Evolutionary conservation across 106 monocot species (phyloP).

Genomic region (Phalaenopsis aphrodite): DNA sequence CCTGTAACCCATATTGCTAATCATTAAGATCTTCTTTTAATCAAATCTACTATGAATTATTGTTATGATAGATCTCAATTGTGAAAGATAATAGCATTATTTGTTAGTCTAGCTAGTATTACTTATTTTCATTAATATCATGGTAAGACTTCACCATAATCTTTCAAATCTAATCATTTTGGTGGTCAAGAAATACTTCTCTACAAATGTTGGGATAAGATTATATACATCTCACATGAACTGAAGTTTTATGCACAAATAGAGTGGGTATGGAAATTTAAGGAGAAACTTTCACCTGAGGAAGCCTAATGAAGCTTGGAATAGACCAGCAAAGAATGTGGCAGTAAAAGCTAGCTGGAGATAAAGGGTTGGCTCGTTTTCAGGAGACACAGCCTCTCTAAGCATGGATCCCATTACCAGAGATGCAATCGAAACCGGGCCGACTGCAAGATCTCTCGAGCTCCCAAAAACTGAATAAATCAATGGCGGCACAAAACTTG

Average conservation of each 20-base stretch:
- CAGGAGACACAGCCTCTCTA: slow-evolving; percentile 57
- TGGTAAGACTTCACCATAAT: no score
- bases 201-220: no score
- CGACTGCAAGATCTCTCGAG: slow-evolving; percentile 80
- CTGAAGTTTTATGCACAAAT: neutral
- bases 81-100: no score
- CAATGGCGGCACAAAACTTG: slow-evolving; percentile 91
- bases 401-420: slow-evolving; percentile 86
- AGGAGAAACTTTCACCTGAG: slow-evolving; percentile 37
- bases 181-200: no score
- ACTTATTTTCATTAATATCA: no score
- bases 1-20: slow-evolving; percentile 14
- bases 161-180: no score
- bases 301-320: slow-evolving; percentile 70
- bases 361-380: slow-evolving; percentile 45
- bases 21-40: neutral
- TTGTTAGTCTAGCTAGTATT: no score
- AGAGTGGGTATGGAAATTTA: neutral
- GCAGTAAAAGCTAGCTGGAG: slow-evolving; percentile 79
- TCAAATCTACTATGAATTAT: neutral
- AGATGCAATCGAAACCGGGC: slow-evolving; percentile 79
- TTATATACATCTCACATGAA: neutral
- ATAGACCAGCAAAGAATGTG: slow-evolving; percentile 87
- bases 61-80: neutral
- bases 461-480: slow-evolving; percentile 81